Percentiles rank a stretch among this genome's conserved stretches.
Conservation (phyloP, 345 rosid genomes). For the Salix suchowensis region DNA sequence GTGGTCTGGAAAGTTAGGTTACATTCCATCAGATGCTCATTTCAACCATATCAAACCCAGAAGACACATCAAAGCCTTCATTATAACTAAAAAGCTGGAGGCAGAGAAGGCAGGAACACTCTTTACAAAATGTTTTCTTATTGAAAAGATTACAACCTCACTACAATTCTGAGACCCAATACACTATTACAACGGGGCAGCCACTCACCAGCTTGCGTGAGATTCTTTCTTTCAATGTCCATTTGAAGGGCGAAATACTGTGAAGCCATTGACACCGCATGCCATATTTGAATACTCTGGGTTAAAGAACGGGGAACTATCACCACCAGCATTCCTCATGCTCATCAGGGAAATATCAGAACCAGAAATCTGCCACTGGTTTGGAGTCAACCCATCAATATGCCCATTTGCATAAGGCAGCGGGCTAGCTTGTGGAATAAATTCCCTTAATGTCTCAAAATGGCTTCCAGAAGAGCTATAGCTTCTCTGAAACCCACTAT, state of each 20-base stretch:
- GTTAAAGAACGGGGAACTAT: conserved; percentile 39
- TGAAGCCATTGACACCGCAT: conserved; percentile 51
- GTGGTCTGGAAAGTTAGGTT: background rate
- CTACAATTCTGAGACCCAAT: conserved; percentile 43
- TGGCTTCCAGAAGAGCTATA: conserved; percentile 38
- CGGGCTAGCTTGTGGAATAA: conserved; percentile 44
- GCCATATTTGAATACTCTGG: conserved; percentile 56
- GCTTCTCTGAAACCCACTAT: conserved; percentile 43
- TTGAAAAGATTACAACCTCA: conserved; percentile 49
- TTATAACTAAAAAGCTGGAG: conserved; percentile 23
- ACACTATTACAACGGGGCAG: conserved; percentile 33
- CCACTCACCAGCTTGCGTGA: conserved; percentile 1
- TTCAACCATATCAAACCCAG: conserved; percentile 13
- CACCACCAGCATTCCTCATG: conserved; percentile 50
- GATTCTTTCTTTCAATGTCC: conserved; percentile 54
- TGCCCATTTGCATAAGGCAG: conserved; percentile 49
- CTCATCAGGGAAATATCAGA: conserved; percentile 53
- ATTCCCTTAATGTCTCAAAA: conserved; percentile 42
- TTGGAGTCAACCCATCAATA: conserved; percentile 46
- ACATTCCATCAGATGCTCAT: background rate
- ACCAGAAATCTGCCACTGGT: conserved; percentile 60
- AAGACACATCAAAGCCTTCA: background rate
- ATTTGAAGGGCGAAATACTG: conserved; percentile 67
- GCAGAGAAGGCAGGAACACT: conserved; percentile 31
- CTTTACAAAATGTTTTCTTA: conserved; percentile 50